Evolutionary conservation across 1,284 basidiomycete genomes (phyloP).

Genomic region (Heterobasidion parviporum): DNA sequence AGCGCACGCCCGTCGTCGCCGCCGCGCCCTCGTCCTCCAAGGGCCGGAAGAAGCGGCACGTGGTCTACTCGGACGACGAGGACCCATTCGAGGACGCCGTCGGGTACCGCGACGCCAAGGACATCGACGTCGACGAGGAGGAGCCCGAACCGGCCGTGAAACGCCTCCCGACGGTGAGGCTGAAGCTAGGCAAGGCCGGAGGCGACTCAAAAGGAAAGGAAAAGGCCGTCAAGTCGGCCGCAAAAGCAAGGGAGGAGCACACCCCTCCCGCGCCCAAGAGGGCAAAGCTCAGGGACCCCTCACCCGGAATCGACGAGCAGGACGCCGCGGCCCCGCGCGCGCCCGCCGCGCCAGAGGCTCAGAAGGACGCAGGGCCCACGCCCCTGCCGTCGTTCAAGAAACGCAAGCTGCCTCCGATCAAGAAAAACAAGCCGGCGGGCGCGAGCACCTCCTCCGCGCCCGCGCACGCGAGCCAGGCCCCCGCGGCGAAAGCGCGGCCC

Average conservation of each 20-base stretch:
- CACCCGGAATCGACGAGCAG: not conserved
- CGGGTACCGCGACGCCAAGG: conserved; percentile 7
- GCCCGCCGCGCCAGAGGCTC: conserved; percentile 6
- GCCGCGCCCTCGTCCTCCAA: not conserved
- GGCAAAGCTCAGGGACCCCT: not conserved
- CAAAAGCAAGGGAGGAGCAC: not conserved
- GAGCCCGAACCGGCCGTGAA: too few relatives aligned
- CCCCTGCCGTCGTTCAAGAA: conserved; percentile 35
- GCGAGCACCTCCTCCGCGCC: conserved; percentile 20
- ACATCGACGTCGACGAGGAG: not conserved
- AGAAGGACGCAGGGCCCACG: conserved; percentile 15
- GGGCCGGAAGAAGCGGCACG: conserved; percentile 6
- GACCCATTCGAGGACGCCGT: conserved; percentile 8
- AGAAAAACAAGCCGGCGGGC: conserved; percentile 51
- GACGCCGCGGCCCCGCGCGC: not conserved
- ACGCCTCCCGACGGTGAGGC: conserved; percentile 21
- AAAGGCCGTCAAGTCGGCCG: conserved; percentile 11
- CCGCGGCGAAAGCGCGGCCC: conserved; percentile 18
- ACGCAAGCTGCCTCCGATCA: conserved; percentile 62
- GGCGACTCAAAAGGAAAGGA: conserved; percentile 17
- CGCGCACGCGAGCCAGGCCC: conserved; percentile 18
- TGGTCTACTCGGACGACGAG: conserved; percentile 14
- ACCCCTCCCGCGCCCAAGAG: not conserved
- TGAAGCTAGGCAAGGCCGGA: conserved; percentile 17
- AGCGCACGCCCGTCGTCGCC: conserved; percentile 1